A percentile compares a stretch with the other conserved stretches of the same genome.
phyloP scores from a whole-genome alignment of 768 basidiomycete species.

The Tephrocybe sp. region DNA sequence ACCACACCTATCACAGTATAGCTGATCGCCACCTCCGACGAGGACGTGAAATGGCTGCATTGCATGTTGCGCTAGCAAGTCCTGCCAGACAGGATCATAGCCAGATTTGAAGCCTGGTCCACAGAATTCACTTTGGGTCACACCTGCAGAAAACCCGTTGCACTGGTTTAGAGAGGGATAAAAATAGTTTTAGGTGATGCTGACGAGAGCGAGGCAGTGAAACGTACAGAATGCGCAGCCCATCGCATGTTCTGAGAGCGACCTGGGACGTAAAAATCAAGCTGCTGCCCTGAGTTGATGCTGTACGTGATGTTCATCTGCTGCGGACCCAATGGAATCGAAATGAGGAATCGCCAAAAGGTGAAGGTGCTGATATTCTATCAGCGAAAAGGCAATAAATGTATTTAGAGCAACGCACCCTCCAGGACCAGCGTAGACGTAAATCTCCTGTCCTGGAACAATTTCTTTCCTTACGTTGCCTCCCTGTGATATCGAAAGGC shows the following conservation, averaged over 20 bases:
- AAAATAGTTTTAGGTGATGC: neutral
- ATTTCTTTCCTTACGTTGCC: slow-evolving; percentile 39
- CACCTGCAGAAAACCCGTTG: slow-evolving; percentile 85
- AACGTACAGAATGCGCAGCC: slow-evolving; percentile 82
- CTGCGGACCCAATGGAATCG: slow-evolving; percentile 64
- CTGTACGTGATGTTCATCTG: slow-evolving; percentile 82
- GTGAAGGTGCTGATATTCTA: slow-evolving; percentile 79
- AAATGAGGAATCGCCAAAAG: slow-evolving; percentile 92
- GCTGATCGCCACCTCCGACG: slow-evolving; percentile 91
- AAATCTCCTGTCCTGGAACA: slow-evolving; percentile 67
- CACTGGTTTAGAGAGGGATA: slow-evolving; percentile 45
- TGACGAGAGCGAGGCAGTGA: neutral
- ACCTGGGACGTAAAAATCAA: slow-evolving; percentile 84
- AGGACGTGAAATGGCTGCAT: slow-evolving; percentile 84
- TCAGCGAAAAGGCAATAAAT: no score
- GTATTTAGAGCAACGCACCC: slow-evolving; percentile 37
- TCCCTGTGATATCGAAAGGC: slow-evolving; percentile 15
- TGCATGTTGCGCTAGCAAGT: slow-evolving; percentile 81
- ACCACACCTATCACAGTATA: slow-evolving; percentile 78
- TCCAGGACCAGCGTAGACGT: slow-evolving; percentile 56
- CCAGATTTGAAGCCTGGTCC: slow-evolving; percentile 78
- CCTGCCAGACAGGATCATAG: slow-evolving; percentile 91
- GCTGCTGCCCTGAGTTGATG: slow-evolving; percentile 74
- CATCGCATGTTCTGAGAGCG: slow-evolving; percentile 82
- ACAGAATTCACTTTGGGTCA: slow-evolving; percentile 85